A percentile compares a stretch with the other conserved stretches of the same genome.
Evolutionary conservation across 179 eudicot genomes (phyloP).

Genomic region (Amaranthus tricolor): DNA sequence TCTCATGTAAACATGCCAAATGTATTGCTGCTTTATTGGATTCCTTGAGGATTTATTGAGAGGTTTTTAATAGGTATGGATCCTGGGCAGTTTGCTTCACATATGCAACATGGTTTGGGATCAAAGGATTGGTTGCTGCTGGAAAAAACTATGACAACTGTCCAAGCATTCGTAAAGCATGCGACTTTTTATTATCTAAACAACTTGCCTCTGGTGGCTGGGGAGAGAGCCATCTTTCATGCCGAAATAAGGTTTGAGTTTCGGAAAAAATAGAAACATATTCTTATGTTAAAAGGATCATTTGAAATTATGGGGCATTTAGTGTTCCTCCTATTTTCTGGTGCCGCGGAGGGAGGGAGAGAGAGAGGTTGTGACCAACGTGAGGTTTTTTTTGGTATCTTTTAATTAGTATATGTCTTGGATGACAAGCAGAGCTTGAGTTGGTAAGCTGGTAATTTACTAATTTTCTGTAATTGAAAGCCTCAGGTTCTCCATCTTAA

Average conservation of each 20-base stretch:
- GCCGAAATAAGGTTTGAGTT: slow-evolving; percentile 69
- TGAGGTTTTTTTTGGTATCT: too few relatives aligned
- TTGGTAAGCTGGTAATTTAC: too few relatives aligned
- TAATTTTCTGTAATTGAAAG: too few relatives aligned
- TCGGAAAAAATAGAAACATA: background rate
- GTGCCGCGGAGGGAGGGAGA: too few relatives aligned
- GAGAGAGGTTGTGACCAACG: too few relatives aligned
- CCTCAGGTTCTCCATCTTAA: too few relatives aligned
- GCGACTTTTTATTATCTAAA: slow-evolving; percentile 78
- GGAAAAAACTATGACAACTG: slow-evolving; percentile 58
- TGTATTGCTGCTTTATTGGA: background rate
- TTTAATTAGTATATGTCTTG: too few relatives aligned
- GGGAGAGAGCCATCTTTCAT: slow-evolving; percentile 98
- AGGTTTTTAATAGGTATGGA: slow-evolving; percentile 65
- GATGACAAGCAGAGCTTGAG: too few relatives aligned
- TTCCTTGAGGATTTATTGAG: slow-evolving; percentile 3
- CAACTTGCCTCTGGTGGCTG: slow-evolving; percentile 86
- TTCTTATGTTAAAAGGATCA: background rate
- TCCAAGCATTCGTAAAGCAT: slow-evolving; percentile 72
- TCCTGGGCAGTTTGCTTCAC: slow-evolving; percentile 98
- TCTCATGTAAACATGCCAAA: background rate
- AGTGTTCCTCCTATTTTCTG: too few relatives aligned
- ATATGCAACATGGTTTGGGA: slow-evolving; percentile 90
- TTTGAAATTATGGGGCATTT: too few relatives aligned
- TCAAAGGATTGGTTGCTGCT: slow-evolving; percentile 74